Evolutionary conservation across 2,329 filamentous ascomycete species (phyloP), one percentile per base, ranked within the genome.

Genomic region (Davidsoniella australis): DNA sequence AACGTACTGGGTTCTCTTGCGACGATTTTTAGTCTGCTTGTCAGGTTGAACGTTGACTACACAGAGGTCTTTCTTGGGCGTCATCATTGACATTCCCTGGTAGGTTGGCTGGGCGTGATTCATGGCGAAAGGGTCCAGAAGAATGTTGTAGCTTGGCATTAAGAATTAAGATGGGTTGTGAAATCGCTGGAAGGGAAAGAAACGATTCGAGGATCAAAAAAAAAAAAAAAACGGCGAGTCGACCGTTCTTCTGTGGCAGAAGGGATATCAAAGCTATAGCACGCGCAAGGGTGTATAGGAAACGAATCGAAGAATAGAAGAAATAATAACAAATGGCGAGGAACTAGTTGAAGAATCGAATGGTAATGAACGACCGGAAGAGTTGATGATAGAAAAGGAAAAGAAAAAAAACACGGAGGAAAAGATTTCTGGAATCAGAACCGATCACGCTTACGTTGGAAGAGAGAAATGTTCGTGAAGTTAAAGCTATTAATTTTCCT

Each of bases 1-100:
- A 42, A 47, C 51, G 41, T 55, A 55, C 54, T 54, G 54, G 12
- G 54, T 55, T 42, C 54, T 45, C 47, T 55, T 55, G 38, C 54
- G 50, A 20, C 52, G 52, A 41, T 53, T 55, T 47, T 54, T 53
- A 14, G 54, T 50, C 18, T 54, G 53, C 44, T 53, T 54, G 38
- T 55, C 51, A 9, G 55, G 53, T 23, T 53, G 48, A 33, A 55
- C 52, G 20, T 55, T 53, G 26, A 56, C 49, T n/a, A 55, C 49
- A 20, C 54, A 52, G 14, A 55, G 48, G 38, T 52, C 53, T 29
- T 48, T 52, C 41, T 52, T 48, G 10, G 50, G 50, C 10, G 50
- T 52, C 45, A 48, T 44, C 45, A 45, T 52, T 14, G 50, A 16
- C 26, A 48, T 41, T 18, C 45, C 41, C 45, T 39, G 42, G 12